Evolutionary conservation across 805 yeast genomes (phyloP), one percentile per base, ranked within the genome.

Genomic region (Candida odintsovae): DNA sequence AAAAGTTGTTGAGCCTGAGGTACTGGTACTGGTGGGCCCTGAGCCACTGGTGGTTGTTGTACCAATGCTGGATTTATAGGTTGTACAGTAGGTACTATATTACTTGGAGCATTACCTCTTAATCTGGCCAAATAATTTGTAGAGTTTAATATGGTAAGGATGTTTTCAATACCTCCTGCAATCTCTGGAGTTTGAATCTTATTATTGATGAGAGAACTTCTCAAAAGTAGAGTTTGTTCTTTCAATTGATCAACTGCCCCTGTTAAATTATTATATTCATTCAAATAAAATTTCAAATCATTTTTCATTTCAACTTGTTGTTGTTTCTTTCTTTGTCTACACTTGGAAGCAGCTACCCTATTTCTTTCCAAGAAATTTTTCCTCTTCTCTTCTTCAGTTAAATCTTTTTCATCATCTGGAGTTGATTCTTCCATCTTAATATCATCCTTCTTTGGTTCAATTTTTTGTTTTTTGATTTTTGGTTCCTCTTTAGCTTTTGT

Each of bases 301-400:
- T 75, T 79, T 62, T 90, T 95, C 78, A 94, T 83, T 55, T 83
- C 85, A 48, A 78, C 82, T 29, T 90, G 77, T 72, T 85, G 83
- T 62, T 87, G 89, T 70, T 94, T 94, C 72, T 94, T 94, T 47
- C 97, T 78, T 66, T 87, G 95, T 49, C 99, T 78, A 71, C 98
- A 94, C 62, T 90, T 90, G 21, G 94, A 81, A 0, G 99, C 99
- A 0, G 99, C 99, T 10, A 94, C 80, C 48, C 99, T 75, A 65
- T 94, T 94, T 52, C 98, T 75, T 62, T 94, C 99, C 53, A 94
- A 66, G 58, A 80, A 92, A 60, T 72, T 83, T 62, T 75, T 80
- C 52, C 90, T 77, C 59, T 86, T 89, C 67, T 83, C 77, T 66
- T 87, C 96, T 70, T 86, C 64, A 67, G 86, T 47, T 77, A 77